Evolutionary conservation across 139 green algal genomes (phyloP).

Genomic region (Auxenochlorella protothecoides): DNA sequence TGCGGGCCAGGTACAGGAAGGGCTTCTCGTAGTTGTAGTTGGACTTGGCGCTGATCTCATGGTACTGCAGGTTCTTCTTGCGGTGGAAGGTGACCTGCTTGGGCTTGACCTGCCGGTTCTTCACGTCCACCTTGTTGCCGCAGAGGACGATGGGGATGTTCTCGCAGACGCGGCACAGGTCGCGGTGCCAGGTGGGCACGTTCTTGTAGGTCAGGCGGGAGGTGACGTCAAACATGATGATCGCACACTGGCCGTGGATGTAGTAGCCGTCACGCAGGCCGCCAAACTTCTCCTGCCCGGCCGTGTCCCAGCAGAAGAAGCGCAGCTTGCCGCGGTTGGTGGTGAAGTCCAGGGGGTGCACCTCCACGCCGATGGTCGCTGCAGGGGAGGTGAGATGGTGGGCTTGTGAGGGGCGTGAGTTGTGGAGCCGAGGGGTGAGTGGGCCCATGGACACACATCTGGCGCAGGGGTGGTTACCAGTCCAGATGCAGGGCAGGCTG

Average conservation of each 20-base stretch:
- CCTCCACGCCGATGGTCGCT: conserved; percentile 98
- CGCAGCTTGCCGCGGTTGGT: conserved; percentile 94
- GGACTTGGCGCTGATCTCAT: conserved; percentile 98
- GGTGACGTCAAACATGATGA: conserved; percentile 99
- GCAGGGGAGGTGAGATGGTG: conserved; percentile 5
- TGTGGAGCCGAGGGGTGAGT: not conserved
- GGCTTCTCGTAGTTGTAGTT: conserved; percentile 99
- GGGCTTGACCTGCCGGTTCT: conserved; percentile 99
- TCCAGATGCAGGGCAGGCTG: not conserved
- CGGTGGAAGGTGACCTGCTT: conserved; percentile 95
- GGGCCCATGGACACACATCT: not conserved
- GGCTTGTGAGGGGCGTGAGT: not conserved
- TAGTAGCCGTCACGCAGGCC: conserved; percentile 98
- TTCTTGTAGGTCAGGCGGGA: conserved; percentile 99
- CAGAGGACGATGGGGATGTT: conserved; percentile 99
- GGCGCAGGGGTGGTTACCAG: not conserved
- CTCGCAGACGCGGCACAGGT: conserved; percentile 97
- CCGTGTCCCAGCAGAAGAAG: conserved; percentile 99
- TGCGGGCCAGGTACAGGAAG: conserved; percentile 97
- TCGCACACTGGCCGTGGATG: conserved; percentile 98
- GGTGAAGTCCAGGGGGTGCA: conserved; percentile 96
- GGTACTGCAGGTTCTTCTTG: conserved; percentile 99
- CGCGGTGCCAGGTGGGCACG: conserved; percentile 96
- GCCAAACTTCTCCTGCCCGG: conserved; percentile 98
- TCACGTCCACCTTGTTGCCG: conserved; percentile 99